Base-by-base conservation (phyloP, 768 basidiomycete genomes). In the Leccinum uliginosum region DNA sequence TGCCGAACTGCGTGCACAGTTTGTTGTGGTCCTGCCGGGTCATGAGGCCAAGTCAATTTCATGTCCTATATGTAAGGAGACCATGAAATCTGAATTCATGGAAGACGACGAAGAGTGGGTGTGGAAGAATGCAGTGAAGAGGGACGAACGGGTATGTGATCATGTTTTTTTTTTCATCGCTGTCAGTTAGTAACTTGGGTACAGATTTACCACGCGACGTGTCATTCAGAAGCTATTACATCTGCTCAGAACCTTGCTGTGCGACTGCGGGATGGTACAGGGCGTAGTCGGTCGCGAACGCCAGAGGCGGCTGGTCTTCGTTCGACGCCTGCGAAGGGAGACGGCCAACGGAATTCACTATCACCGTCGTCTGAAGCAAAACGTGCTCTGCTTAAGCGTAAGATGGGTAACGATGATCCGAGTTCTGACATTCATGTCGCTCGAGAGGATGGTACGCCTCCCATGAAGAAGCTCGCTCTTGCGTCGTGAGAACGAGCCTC, bases 41-140 rank as follows among this genome's bases (percentile, higher is more conserved):
- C 88, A 90, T 74, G 93, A 93, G 69, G 89, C 91, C 54, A 87
- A 86, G 66, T 76, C 82, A 24, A 74, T 92, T 64, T 84, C 87
- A 60, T 99, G 96, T 78, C 93, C 94, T 24, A 91, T 99, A 63
- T 99, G 97, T 83, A 97, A 96, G 78, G 96, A 99, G 73, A 73
- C 71, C 55, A 80, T 98, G 71, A 91, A 92, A 77, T 84, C 86
- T 62, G 96, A 97, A 76, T 98, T 91, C 70, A 73, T 86, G 55
- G 93, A 98, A 69, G 95, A 97, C 49, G 93, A 95, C 59, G 96
- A 98, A 75, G 96, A 97, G 59, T 98, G 95, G 95, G 89, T 97
- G 12, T 99, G 93, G 93, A 84, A 82, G 68, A 96, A 99, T 67
- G 93, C 95, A 0, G 78, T 92, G 19, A 83, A 79, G 71, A 86